Base-by-base conservation (phyloP, 192 early-diverging fungal species). In the Coemansia sp. region DNA sequence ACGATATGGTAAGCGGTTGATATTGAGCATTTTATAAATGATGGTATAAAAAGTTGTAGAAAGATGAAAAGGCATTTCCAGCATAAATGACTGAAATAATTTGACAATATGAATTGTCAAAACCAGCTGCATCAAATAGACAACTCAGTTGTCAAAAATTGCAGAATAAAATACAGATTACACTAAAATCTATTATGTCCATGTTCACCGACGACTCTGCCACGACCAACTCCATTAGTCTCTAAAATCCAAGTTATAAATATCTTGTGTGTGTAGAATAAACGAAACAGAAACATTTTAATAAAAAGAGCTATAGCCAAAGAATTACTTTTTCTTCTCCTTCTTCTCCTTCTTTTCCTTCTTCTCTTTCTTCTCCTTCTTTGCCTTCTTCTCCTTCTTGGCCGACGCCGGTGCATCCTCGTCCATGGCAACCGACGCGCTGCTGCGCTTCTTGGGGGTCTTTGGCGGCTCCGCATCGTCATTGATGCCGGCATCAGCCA, bases 401-500 rank as follows among this genome's bases (percentile, higher is more conserved):
- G 72, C 76, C 54, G 32, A 73, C 18, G 81, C 38, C 3, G 68
- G 41, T 20, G 49, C 71, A 11, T 79, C 78, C 50, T 83, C 81
- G 12, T 70, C 77, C 11, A 68, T 61, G 18, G 59, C 65, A 32
- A 54, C 48, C n/a, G 60, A 50, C 20, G 8, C 67, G 9, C 66
- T 66, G 37, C 77, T 58, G 62, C 82, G 74, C 76, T 88, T 88
- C 76, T 82, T 82, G 39, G 57, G 57, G 18, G 54, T 56, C 48
- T 64, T 51, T 59, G 63, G 35, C 39, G 53, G 23, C 53, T 54
- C 26, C 3, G 47, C 57, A 39, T 74, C 72, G 37, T 81, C 86
- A 20, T 83, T 88, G 43, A 75, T 78, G 13, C 62, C 83, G n/a
- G 86, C 89, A 39, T 84, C 85, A 24, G 86, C 88, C 57, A 90